Evolutionary conservation across 768 basidiomycete species (phyloP), one percentile per base, ranked within the genome.

Genomic region (Tricholoma flavovirens): DNA sequence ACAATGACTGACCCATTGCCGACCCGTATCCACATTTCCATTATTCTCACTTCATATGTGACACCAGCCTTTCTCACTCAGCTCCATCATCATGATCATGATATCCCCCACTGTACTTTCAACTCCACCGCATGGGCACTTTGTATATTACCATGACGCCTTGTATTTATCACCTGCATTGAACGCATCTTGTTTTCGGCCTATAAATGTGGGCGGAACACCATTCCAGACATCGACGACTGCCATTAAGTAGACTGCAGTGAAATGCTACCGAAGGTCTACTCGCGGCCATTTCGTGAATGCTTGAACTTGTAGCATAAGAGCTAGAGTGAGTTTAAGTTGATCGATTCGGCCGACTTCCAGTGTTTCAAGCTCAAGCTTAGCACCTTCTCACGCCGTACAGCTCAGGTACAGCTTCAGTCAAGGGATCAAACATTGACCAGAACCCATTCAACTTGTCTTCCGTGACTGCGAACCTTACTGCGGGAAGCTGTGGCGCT

Each of bases 101-200:
- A 12, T 24, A 24, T 22, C 11, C 21, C 26, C 24, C 17, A 42
- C 32, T 30, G 12, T 42, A 51, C 35, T 42, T 49, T 51, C 33
- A 19, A 45, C 5, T 17, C 40, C 17, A n/a, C 46, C 38, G n/a
- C 40, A 56, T 33, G 9, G 1, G 17, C 50, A 30, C 46, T 15
- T 11, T 56, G 50, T 53, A 56, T 46, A 30, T 24, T 51, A 22
- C 12, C 43, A 49, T 17, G 30, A 43, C 24, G 33, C 10, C 15
- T 26, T 46, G 50, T 56, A 56, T 33, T 45, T 51, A 56, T 51
- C 10, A 51, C 55, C n/a, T n/a, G 55, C 49, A 56, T 56, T 33
- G 30, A 46, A 45, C 43, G 7, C 21, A 55, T 33, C 49, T 49
- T 36, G 54, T 49, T 24, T 32, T 54, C 8, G 1, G 17, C 17